Base-by-base conservation (phyloP, 345 rosid genomes). In the Populus pruinosa region DNA sequence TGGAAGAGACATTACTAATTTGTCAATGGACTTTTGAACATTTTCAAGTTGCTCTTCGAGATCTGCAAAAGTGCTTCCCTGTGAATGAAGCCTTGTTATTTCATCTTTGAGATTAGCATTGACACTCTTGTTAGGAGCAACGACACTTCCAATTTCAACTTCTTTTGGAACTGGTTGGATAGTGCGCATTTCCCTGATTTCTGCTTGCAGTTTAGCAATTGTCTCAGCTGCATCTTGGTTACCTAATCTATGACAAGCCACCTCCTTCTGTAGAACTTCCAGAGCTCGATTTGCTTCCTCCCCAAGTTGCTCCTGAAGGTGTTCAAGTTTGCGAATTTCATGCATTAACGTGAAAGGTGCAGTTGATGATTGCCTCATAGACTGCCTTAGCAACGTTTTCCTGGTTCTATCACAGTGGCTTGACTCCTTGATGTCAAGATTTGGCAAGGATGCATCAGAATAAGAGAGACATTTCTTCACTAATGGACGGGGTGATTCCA, bases 171-270 rank as follows among this genome's bases (percentile, higher is more conserved):
- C 73, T 41, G 91, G 75, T 78, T 83, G 87, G 76, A 90, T 88
- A 64, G 96, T 77, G 69, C 91, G 91, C 98, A 96, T 94, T 73
- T 88, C 99, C 84, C 91, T 86, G 79, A 96, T 96, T 85, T 96
- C 99, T 78, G 94, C 97, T 81, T 94, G 99, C 79, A 96, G 87
- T 87, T 91, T 96, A 21, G 98, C 98, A 59, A 96, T 88, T 31
- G 99, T 96, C 87, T 96, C 97, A 3, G 99, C 99, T 81, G 99
- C 99, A 89, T 96, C 98, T 87, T 96, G 99, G 80, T 96, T 96
- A 66, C 98, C 98, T 77, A 92, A 87, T 84, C 97, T 89, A 80
- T 96, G 98, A 79, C 97, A 92, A 79, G 99, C 91, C 62, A 94
- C 98, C 82, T 96, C 99, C 85, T 96, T 96, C 77, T 96, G 99